phyloP scores from a whole-genome alignment of 164 flowering plant species.

The Hamamelis virginiana region DNA sequence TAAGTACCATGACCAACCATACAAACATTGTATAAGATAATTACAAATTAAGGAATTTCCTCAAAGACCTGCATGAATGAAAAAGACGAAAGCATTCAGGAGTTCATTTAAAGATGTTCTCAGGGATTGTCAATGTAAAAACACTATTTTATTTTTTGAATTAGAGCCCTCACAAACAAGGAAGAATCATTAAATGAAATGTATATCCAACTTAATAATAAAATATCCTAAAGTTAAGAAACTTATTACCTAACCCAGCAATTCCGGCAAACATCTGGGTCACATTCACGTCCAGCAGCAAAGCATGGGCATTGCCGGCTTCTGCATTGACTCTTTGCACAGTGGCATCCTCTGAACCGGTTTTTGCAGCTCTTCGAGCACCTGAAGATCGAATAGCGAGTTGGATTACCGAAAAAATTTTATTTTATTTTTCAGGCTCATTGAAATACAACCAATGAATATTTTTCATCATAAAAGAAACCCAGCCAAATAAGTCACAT shows the following conservation, averaged over 20 bases:
- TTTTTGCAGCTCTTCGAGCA: constrained; percentile 97
- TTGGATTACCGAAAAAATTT: background rate
- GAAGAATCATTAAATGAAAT: no score
- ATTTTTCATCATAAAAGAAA: background rate
- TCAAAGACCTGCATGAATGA: background rate
- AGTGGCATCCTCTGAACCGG: constrained; percentile 96
- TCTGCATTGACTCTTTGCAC: constrained; percentile 99
- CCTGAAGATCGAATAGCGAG: constrained; percentile 31
- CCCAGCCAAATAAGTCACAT: background rate
- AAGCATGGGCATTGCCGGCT: constrained; percentile 98
- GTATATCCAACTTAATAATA: no score
- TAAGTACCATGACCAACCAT: no score
- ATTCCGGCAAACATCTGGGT: constrained; percentile 98
- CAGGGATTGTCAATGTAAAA: no score
- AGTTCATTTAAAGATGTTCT: no score
- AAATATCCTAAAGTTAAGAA: background rate
- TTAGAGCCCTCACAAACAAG: no score
- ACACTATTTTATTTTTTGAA: no score
- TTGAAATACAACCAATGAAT: background rate
- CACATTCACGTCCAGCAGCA: constrained; percentile 99
- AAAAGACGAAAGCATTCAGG: background rate
- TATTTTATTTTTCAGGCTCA: background rate
- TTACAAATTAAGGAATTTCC: no score
- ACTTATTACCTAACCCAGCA: constrained; percentile 94
- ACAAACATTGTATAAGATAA: no score